Base-by-base conservation (phyloP, 2,329 filamentous ascomycete species). In the Dothistroma septosporum region DNA sequence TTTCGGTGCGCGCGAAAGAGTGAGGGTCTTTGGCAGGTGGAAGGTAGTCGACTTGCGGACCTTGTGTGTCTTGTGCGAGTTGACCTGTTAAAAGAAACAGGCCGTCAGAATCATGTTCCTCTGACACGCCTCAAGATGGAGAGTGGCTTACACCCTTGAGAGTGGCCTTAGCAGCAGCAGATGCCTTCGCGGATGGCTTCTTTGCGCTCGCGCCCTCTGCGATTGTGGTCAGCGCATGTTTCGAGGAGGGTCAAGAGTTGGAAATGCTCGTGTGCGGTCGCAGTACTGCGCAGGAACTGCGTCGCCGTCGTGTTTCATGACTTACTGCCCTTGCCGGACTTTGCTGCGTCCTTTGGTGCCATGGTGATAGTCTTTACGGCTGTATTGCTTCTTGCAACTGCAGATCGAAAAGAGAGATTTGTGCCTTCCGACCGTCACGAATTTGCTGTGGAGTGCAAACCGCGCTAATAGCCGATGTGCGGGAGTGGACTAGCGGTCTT, bases 11-110 rank as follows among this genome's bases (percentile, higher is more conserved):
- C 94, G 91, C 74, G 91, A 90, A 74, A 97, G 87, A 80, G 89
- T 83, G 76, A 97, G 90, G 71, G 92, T 97, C 89, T 97, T 97
- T 76, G 94, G 94, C 75, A 87, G 87, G 87, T 96, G 93, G 90
- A 97, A 99, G 78, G 89, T 92, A 74, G 93, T 96, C 79, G 86
- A 92, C 77, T 86, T 86, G 79, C 93, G 89, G 81, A 95, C 87
- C 86, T 97, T 97, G 83, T 87, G 87, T 82, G 89, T 87, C 87
- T 96, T 96, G 83, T 94, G 87, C 79, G 86, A 82, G 78, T 88
- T 82, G 74, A 82, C 82, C 86, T 88, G 78, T 74, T 71, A 69
- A 70, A 68, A 65, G 66, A 76, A 76, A 78, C 75, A 80, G 76
- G 78, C 77, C 76, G 78, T 80, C 78, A 82, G 79, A 73, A 73